Evolutionary conservation across 2,329 filamentous ascomycete genomes (phyloP), one percentile per base, ranked within the genome.

Genomic region (Aureobasidium sp.): DNA sequence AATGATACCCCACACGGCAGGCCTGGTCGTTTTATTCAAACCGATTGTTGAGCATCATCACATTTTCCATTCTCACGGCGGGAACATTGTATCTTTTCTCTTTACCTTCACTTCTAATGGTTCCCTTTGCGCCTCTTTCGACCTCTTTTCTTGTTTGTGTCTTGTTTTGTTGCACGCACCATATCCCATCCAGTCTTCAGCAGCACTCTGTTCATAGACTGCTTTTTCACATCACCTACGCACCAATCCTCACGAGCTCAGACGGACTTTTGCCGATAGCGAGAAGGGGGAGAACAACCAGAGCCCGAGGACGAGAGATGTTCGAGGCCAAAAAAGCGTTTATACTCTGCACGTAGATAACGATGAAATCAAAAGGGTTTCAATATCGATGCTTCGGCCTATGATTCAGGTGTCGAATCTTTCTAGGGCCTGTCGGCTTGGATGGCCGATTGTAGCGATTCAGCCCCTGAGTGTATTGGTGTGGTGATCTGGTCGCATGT

Each of bases 1-100:
- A 85, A 76, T 59, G 74, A 76, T 77, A 76, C 74, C 74, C 75
- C 34, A 29, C 25, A 60, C 57, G 34, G 57, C 57, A 60, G 44
- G 57, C 57, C 44, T 51, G 45, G 48, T 47, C 49, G 34, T 51
- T 61, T 61, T 61, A 47, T 58, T 58, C 55, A 7, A 27, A 39
- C 45, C 41, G 42, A 47, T 58, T 58, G 55, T 58, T 31, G 39
- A 58, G 25, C 55, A 58, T 47, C 52, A 44, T 25, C 29, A 42
- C 25, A 29, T 31, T 57, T 57, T 48, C 20, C 27, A 34, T 57
- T 57, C 53, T 57, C 39, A 57, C 53, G 39, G 53, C 39, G 53
- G 53, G 29, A 25, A 57, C 39, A 45, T 36, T 55, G 51, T 55
- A 42, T 44, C 55, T 58, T 58, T 29, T 57, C 9, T 29, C 20